Evolutionary conservation across 2,329 filamentous ascomycete species (phyloP), one percentile per base, ranked within the genome.

Genomic region (Fusarium sulawesiense): DNA sequence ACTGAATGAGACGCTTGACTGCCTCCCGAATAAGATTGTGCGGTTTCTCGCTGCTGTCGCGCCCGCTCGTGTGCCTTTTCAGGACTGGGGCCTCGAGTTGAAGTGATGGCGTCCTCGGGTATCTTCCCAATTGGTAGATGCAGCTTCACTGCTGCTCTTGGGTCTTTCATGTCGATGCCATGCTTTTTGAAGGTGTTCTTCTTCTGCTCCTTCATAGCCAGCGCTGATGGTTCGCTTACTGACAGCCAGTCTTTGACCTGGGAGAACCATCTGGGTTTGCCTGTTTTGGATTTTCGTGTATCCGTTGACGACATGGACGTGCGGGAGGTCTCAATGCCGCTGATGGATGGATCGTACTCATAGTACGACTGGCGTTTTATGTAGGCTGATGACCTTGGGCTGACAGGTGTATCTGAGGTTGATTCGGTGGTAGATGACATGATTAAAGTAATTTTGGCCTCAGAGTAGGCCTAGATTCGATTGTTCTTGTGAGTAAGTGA

Each of bases 181-280:
- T 83, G 81, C 44, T 78, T 82, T 48, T 79, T 77, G 66, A 80
- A 86, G 2, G 80, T 77, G 16, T 80, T 78, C 55, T 78, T 80
- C 70, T 81, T 83, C 66, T 85, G 83, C 16, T 82, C 75, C 68
- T 82, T 84, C 68, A 86, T 77, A 2, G 84, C 85, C 46, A 84
- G 82, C 3, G 79, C 78, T 1, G 85, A 86, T 13, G 85, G 85
- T 66, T 87, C 85, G 49, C 81, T 84, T 23, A 81, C 79, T 3
- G 79, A 79, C 10, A 86, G 73, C 85, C 85, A 87, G 46, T 78
- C 80, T 62, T 84, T 87, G 49, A 86, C 73, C 29, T 83, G 80
- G 9, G 76, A 76, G 23, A 84, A 59, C 81, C 83, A 85, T 40
- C 72, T 61, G n/a, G 70, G 62, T 32, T 78, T 77, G 54, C 76